phyloP scores from a whole-genome alignment of 139 green algal species.

The Desmodesmus armatus region DNA sequence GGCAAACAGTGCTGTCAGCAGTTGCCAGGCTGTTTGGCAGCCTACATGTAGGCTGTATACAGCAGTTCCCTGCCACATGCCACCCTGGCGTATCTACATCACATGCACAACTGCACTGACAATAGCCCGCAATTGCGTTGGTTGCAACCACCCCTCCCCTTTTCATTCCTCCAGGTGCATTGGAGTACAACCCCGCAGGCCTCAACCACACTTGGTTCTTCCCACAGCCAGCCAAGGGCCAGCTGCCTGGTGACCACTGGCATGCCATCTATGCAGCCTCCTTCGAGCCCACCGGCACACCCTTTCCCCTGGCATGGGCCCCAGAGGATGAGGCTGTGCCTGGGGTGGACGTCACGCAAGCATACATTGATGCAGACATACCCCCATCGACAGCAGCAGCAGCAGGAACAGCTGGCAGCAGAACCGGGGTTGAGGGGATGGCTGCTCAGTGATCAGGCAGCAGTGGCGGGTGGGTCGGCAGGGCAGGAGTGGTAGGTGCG shows the following conservation, averaged over 20 bases:
- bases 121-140: too few relatives aligned
- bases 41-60: too few relatives aligned
- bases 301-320: conserved; percentile 55
- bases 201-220: conserved; percentile 64
- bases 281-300: conserved; percentile 40
- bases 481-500: too few relatives aligned
- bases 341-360: conserved; percentile 45
- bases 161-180: background rate
- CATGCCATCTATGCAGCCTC: conserved; percentile 56
- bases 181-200: conserved; percentile 20
- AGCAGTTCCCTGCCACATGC: too few relatives aligned
- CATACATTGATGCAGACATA: conserved; percentile 42
- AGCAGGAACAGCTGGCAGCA: conserved; percentile 20
- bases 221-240: conserved; percentile 46
- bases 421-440: background rate
- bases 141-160: too few relatives aligned
- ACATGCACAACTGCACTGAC: too few relatives aligned
- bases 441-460: background rate
- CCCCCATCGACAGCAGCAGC: background rate
- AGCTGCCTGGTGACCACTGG: conserved; percentile 25
- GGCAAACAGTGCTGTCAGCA: too few relatives aligned
- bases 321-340: conserved; percentile 25
- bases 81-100: too few relatives aligned
- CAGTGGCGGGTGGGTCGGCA: too few relatives aligned
- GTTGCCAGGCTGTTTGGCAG: too few relatives aligned